Base-by-base conservation (phyloP, 441 rosid species). In the Geranium incanum region DNA sequence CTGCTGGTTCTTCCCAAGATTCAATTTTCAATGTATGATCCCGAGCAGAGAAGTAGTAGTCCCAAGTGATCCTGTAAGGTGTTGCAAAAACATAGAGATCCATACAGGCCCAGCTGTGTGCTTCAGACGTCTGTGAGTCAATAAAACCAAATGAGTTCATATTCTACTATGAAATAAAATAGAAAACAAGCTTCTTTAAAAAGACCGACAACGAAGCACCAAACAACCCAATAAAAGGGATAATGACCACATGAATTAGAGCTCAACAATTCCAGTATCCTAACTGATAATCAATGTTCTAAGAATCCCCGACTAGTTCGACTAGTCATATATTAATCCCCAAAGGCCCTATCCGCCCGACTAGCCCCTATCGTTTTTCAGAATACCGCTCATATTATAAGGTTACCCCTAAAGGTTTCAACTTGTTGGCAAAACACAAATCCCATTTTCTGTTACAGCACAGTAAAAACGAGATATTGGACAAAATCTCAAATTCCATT, bases 21-120 rank as follows among this genome's bases (percentile, higher is more conserved):
- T 85, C 92, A 71, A 94, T 87, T 75, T 83, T 84, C 85, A 94
- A 74, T 11, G 91, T 84, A 75, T 92, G 99, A 59, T 90, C 88
- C 69, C 90, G 68, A 0, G 94, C 89, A 70, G 89, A 78, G 76
- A 92, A 94, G 80, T 94, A 94, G 77, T 92, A 94, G 79, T 90
- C 97, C 98, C 98, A 94, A 0, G 95, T 91, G 69, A 92, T 74
- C 83, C 97, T 84, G 75, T 90, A 94, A 11, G 99, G 99, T 16
- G 99, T 94, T 73, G 97, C 99, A 73, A 94, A 94, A 19, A 94
- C 99, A 78, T 94, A 94, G 39, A 94, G 77, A 79, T 94, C 99
- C 95, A 92, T 90, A 76, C 99, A 92, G 4, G 97, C 87, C 91
- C 95, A 92, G 76, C 97, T 94, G 75, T 89, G 95, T 0, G 99